phyloP scores from a whole-genome alignment of 257 asterid genomes.

The Penstemon eatonii region DNA sequence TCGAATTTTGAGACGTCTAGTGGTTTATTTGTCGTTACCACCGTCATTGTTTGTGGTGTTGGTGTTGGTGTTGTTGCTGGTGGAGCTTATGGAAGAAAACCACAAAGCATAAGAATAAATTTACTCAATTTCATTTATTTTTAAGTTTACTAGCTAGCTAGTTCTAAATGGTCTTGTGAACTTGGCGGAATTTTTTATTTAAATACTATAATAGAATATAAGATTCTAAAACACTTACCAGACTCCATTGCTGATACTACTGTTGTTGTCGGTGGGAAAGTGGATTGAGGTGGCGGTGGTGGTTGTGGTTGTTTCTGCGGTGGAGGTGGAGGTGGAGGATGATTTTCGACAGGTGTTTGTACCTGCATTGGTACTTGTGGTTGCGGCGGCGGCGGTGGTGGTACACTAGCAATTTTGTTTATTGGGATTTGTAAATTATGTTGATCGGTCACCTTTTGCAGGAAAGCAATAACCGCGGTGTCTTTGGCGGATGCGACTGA shows the following conservation, averaged over 20 bases:
- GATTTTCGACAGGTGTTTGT: constrained; percentile 3
- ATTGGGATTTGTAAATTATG: constrained; percentile 39
- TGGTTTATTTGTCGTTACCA: constrained; percentile 12
- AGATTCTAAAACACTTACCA: no score
- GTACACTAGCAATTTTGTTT: constrained; percentile 8
- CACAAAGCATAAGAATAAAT: no score
- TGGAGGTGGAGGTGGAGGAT: constrained; percentile 11
- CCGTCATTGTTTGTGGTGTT: background rate
- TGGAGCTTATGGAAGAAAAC: background rate
- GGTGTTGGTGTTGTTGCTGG: constrained; percentile 13
- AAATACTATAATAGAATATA: no score
- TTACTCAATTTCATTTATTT: no score
- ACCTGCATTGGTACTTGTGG: background rate
- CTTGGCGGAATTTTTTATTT: no score
- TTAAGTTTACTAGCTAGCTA: no score
- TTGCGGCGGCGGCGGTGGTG: constrained; percentile 16
- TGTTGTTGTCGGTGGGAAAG: constrained; percentile 20
- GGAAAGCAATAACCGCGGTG: constrained; percentile 66
- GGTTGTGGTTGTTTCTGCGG: constrained; percentile 12
- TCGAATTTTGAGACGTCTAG: constrained; percentile 26
- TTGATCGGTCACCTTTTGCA: constrained; percentile 63
- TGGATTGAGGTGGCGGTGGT: background rate
- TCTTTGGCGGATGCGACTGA: constrained; percentile 77
- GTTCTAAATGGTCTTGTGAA: no score
- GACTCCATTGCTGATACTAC: background rate